Conservation (phyloP, 306 rosid genomes). For the Oxytropis ochrocephala region DNA sequence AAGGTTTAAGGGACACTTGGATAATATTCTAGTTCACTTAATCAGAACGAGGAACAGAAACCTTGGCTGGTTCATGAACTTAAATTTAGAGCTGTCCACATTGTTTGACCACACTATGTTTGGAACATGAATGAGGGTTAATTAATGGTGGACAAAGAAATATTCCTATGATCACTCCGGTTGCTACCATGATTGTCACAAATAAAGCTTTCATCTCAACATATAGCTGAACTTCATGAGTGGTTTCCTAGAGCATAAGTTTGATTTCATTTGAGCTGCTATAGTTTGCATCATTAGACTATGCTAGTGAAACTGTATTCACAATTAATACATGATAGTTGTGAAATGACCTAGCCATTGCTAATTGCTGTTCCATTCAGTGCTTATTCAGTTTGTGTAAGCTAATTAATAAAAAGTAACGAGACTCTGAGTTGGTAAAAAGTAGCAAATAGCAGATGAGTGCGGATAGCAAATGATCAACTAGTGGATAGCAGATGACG, state of each 20-base stretch:
- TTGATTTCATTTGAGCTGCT: no score
- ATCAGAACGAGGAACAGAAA: conserved; percentile 24
- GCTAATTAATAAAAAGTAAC: no score
- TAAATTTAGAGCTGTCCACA: conserved; percentile 32
- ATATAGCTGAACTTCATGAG: not conserved
- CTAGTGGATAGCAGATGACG: no score
- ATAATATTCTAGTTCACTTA: conserved; percentile 26
- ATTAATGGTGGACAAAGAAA: conserved; percentile 29
- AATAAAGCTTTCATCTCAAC: not conserved
- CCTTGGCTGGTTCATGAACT: conserved; percentile 47
- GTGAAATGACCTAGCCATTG: no score
- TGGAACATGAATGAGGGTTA: not conserved
- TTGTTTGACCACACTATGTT: conserved; percentile 30
- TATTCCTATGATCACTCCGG: conserved; percentile 27
- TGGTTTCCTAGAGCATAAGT: not conserved
- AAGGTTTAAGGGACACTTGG: conserved; percentile 20
- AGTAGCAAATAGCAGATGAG: no score
- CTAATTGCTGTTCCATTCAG: no score
- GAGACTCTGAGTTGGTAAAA: no score
- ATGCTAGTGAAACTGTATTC: no score
- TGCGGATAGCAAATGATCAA: no score
- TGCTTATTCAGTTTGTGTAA: no score
- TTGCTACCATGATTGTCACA: conserved; percentile 7
- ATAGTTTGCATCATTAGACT: no score
- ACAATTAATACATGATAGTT: no score